A percentile compares a stretch with the other conserved stretches of the same genome.
Conservation (phyloP, 306 rosid species). For the Trichosanthes truncata region DNA sequence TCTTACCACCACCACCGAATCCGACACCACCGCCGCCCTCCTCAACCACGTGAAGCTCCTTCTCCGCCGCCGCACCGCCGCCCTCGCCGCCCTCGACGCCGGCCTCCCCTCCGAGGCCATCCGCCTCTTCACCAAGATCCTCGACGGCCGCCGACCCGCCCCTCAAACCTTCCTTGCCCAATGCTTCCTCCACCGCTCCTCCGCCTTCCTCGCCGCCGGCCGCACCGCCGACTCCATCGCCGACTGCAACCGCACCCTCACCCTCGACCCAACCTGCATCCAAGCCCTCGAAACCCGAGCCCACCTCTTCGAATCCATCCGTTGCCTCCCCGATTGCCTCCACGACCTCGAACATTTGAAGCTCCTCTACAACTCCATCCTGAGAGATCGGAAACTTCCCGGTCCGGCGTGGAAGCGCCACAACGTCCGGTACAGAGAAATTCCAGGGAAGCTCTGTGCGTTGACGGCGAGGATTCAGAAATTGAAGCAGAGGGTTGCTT, state of each 20-base stretch:
- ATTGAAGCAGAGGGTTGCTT: constrained; percentile 54
- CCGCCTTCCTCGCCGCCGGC: constrained; percentile 49
- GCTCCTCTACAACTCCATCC: constrained; percentile 72
- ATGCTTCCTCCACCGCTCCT: constrained; percentile 74
- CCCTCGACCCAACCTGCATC: constrained; percentile 67
- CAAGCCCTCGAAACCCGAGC: constrained; percentile 88
- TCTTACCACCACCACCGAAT: constrained; percentile 16
- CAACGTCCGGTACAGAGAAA: constrained; percentile 64
- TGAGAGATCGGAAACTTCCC: constrained; percentile 70
- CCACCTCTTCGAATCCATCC: constrained; percentile 60
- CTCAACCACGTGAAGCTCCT: constrained; percentile 76
- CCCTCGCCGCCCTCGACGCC: constrained; percentile 75
- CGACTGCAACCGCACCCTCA: constrained; percentile 77
- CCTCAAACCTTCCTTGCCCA: constrained; percentile 84
- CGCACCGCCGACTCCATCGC: constrained; percentile 79
- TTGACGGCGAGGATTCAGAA: constrained; percentile 50
- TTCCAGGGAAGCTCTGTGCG: constrained; percentile 68
- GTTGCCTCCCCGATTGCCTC: constrained; percentile 70
- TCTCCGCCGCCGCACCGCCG: constrained; percentile 73
- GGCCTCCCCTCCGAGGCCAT: constrained; percentile 81
- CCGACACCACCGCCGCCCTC: constrained; percentile 43
- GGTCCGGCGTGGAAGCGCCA: constrained; percentile 93
- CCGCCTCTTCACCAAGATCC: constrained; percentile 77
- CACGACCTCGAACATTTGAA: constrained; percentile 89
- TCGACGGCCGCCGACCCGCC: constrained; percentile 80